These are phyloP conservation scores for Stylonectria norvegica DNA, from an alignment of 2,329 filamentous ascomycete genomes.

Conservation along the genomic window DNA sequence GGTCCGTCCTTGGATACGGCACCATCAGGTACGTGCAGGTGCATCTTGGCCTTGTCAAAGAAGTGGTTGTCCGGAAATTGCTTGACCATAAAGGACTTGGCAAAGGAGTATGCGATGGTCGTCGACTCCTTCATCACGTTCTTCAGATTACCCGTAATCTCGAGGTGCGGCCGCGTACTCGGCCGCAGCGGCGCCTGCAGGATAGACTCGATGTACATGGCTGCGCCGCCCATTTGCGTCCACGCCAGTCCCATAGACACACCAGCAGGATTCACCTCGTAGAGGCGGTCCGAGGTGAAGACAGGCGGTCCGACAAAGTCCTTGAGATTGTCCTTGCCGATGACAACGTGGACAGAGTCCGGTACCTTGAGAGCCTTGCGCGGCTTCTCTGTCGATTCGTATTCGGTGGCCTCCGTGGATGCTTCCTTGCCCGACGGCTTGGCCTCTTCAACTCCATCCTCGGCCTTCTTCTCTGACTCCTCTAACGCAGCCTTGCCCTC, in stretches of 20 bases:
- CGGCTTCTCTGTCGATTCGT: slow-evolving; percentile 58
- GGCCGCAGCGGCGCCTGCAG: slow-evolving; percentile 76
- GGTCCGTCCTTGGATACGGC: slow-evolving; percentile 94
- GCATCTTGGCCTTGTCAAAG: slow-evolving; percentile 92
- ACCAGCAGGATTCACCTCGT: slow-evolving; percentile 88
- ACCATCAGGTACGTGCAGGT: slow-evolving; percentile 94
- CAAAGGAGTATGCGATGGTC: slow-evolving; percentile 90
- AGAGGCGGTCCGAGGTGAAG: slow-evolving; percentile 92
- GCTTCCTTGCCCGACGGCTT: slow-evolving; percentile 27
- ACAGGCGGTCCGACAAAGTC: slow-evolving; percentile 96
- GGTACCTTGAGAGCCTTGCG: slow-evolving; percentile 79
- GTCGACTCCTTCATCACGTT: slow-evolving; percentile 98
- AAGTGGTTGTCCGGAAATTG: slow-evolving; percentile 88
- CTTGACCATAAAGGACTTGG: slow-evolving; percentile 82
- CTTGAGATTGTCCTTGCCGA: slow-evolving; percentile 85
- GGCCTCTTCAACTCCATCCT: slow-evolving; percentile 49
- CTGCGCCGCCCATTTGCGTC: slow-evolving; percentile 95
- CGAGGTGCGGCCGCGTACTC: slow-evolving; percentile 72
- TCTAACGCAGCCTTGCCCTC: slow-evolving; percentile 77
- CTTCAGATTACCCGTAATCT: slow-evolving; percentile 93
- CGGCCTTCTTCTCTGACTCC: slow-evolving; percentile 66
- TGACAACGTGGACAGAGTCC: slow-evolving; percentile 79
- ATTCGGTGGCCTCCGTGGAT: slow-evolving; percentile 33
- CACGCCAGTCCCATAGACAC: slow-evolving; percentile 97
- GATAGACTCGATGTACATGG: slow-evolving; percentile 96